Evolutionary conservation across 2,329 filamentous ascomycete species (phyloP).

Genomic region (Verticillium alfalfae): DNA sequence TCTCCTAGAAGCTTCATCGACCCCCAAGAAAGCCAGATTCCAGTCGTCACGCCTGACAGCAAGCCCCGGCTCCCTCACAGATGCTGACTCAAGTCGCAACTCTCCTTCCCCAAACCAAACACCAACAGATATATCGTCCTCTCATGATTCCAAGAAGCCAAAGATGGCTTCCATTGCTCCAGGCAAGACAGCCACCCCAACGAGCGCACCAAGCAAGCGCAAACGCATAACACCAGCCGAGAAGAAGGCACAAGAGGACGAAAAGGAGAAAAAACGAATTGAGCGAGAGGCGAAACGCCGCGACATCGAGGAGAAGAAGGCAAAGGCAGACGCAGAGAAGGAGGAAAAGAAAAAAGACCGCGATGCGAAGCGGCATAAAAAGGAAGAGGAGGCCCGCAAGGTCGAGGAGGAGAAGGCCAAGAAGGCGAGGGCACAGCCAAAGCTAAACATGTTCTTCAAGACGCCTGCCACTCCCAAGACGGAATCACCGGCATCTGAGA

Average conservation of each 20-base stretch:
- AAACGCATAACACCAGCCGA: slow-evolving; percentile 37
- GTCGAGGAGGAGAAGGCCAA: slow-evolving; percentile 39
- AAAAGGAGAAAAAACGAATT: slow-evolving; percentile 26
- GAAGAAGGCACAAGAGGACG: slow-evolving; percentile 25
- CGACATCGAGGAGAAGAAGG: slow-evolving; percentile 30
- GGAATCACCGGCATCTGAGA: background rate
- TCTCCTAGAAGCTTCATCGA: background rate
- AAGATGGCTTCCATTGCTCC: slow-evolving; percentile 1
- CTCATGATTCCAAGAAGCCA: slow-evolving; percentile 6
- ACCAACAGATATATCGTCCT: slow-evolving; percentile 10
- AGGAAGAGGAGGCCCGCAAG: slow-evolving; percentile 40
- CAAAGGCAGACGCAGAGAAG: slow-evolving; percentile 23
- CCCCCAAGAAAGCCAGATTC: slow-evolving; percentile 4
- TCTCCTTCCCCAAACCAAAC: slow-evolving; percentile 25
- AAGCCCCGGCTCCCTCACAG: slow-evolving; percentile 25
- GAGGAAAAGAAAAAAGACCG: slow-evolving; percentile 30
- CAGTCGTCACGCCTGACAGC: slow-evolving; percentile 8
- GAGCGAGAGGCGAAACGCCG: slow-evolving; percentile 27
- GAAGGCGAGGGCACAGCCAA: slow-evolving; percentile 42
- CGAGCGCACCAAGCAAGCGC: slow-evolving; percentile 23
- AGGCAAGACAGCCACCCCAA: background rate
- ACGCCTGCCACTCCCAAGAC: slow-evolving; percentile 15
- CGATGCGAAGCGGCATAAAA: slow-evolving; percentile 41
- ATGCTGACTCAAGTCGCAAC: slow-evolving; percentile 28
- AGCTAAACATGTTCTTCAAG: slow-evolving; percentile 44